phyloP scores from a whole-genome alignment of 371 early-diverging fungal species.

The Mortierella sp. region DNA sequence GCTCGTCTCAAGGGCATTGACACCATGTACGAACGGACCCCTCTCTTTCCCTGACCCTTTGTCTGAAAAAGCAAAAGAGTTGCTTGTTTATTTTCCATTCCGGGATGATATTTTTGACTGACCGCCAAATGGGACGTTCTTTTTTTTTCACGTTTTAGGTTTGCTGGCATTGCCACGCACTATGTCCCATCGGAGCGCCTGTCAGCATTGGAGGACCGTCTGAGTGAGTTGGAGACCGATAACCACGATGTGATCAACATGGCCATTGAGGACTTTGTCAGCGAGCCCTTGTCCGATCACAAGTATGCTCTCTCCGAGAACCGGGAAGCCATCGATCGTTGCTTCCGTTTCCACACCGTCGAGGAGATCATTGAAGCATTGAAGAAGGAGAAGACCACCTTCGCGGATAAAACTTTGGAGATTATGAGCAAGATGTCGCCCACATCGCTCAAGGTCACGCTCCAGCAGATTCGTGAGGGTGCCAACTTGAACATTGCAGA shows the following conservation, averaged over 20 bases:
- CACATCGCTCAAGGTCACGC: conserved; percentile 89
- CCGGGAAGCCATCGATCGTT: conserved; percentile 84
- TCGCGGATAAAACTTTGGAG: conserved; percentile 77
- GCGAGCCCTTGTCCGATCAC: conserved; percentile 58
- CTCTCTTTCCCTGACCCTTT: neutral
- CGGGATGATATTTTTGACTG: no score
- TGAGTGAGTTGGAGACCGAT: conserved; percentile 84
- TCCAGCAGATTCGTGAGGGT: conserved; percentile 84
- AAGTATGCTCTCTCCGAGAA: conserved; percentile 71
- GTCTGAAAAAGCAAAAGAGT: neutral
- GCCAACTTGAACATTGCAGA: conserved; percentile 73
- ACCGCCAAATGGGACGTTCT: neutral
- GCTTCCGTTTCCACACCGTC: conserved; percentile 83
- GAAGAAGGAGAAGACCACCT: conserved; percentile 70
- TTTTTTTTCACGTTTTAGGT: conserved; percentile 54
- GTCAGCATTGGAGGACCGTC: conserved; percentile 80
- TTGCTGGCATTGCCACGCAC: conserved; percentile 96
- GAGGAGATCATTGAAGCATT: conserved; percentile 87
- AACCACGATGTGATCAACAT: conserved; percentile 88
- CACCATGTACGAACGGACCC: conserved; percentile 71
- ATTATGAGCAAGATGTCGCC: conserved; percentile 82
- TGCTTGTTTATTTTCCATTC: neutral
- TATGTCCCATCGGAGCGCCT: conserved; percentile 91
- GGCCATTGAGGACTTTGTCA: conserved; percentile 93
- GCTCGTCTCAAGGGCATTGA: conserved; percentile 84